Evolutionary conservation across 2,329 filamentous ascomycete genomes (phyloP).

Genomic region (Botrytis paeoniae): DNA sequence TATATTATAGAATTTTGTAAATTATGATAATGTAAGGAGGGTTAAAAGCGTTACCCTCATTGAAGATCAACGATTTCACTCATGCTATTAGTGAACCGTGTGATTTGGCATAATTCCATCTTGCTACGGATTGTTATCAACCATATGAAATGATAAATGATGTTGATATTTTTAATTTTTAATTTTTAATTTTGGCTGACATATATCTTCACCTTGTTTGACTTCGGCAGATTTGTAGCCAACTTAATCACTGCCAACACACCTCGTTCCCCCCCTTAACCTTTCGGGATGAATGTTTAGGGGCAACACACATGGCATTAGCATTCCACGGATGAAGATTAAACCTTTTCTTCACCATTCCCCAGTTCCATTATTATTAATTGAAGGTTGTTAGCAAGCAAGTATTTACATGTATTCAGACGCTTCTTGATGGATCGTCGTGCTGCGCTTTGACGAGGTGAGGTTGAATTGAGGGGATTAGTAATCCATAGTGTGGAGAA

Average conservation of each 20-base stretch:
- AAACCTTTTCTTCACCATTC: background rate
- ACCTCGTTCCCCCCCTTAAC: background rate
- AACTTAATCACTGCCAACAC: background rate
- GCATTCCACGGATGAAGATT: background rate
- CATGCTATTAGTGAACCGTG: background rate
- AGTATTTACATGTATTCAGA: background rate
- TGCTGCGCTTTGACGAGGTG: background rate
- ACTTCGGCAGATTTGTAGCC: background rate
- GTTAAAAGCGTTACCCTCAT: background rate
- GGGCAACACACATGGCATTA: background rate
- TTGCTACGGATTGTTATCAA: background rate
- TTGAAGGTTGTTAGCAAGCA: background rate
- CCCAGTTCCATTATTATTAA: background rate
- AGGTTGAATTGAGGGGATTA: background rate
- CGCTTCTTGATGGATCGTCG: background rate
- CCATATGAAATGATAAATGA: background rate
- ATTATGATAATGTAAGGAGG: slow-evolving; percentile 11
- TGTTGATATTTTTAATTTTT: background rate
- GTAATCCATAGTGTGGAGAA: background rate
- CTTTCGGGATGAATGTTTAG: background rate
- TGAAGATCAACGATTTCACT: background rate
- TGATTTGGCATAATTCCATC: background rate
- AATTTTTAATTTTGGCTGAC: background rate
- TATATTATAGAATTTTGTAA: slow-evolving; percentile 20
- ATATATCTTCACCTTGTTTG: background rate